Conservation (phyloP, 2,329 filamentous ascomycete species). For the Keithomyces neogunnii region DNA sequence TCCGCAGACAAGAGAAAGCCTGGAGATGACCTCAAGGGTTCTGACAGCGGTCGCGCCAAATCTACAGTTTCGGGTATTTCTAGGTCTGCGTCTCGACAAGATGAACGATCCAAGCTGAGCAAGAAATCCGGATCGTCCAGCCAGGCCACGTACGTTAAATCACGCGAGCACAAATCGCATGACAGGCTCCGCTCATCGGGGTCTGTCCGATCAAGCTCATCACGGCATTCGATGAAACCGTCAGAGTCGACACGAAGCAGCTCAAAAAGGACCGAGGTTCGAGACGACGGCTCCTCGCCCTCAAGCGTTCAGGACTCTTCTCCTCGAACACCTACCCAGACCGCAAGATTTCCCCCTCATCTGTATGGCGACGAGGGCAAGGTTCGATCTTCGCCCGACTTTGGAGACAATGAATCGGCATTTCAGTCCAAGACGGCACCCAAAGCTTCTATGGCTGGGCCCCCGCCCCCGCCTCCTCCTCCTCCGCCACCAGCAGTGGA, state of each 20-base stretch:
- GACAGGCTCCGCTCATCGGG: constrained; percentile 28
- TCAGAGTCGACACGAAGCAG: constrained; percentile 28
- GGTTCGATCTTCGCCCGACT: constrained; percentile 25
- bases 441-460: constrained; percentile 20
- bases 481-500: constrained; percentile 67
- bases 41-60: constrained; percentile 25
- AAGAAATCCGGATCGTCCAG: constrained; percentile 48
- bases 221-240: constrained; percentile 25
- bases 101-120: constrained; percentile 44
- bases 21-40: constrained; percentile 23
- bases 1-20: constrained; percentile 34
- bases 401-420: constrained; percentile 23
- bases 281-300: constrained; percentile 36
- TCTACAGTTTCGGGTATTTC: constrained; percentile 36
- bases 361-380: constrained; percentile 31
- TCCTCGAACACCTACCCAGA: constrained; percentile 51
- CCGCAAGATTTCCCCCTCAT: constrained; percentile 40
- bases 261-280: constrained; percentile 25
- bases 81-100: constrained; percentile 35
- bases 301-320: constrained; percentile 47
- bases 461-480: constrained; percentile 36
- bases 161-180: constrained; percentile 23
- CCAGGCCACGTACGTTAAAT: constrained; percentile 45
- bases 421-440: constrained; percentile 31
- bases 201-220: constrained; percentile 25